Evolutionary conservation across 75 land plant species (phyloP).

Genomic region (Ceratopteris richardii): DNA sequence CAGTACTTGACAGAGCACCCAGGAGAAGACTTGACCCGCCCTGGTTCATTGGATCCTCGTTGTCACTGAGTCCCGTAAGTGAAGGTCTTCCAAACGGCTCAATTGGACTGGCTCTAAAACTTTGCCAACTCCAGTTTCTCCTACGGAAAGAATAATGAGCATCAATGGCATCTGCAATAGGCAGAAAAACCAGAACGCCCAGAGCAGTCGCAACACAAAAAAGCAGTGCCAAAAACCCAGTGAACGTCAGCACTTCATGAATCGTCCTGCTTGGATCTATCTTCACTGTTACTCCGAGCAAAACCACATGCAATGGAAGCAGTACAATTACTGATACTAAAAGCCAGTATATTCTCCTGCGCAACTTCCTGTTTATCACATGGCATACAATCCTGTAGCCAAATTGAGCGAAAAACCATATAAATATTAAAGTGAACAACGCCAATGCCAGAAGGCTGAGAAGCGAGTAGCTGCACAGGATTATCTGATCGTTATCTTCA

Average conservation of each 20-base stretch:
- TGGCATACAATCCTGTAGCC: slow-evolving; percentile 56
- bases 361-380: slow-evolving; percentile 74
- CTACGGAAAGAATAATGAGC: slow-evolving; percentile 19
- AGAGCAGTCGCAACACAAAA: slow-evolving; percentile 44
- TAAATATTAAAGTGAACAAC: slow-evolving; percentile 45
- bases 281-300: slow-evolving; percentile 81
- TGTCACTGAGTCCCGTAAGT: slow-evolving; percentile 10
- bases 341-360: slow-evolving; percentile 56
- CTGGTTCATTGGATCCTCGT: slow-evolving; percentile 13
- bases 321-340: slow-evolving; percentile 47
- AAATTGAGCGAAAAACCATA: slow-evolving; percentile 51
- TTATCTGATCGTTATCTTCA: slow-evolving; percentile 11
- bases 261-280: slow-evolving; percentile 25
- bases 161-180: slow-evolving; percentile 57
- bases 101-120: slow-evolving; percentile 7
- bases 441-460: slow-evolving; percentile 63
- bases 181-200: slow-evolving; percentile 51
- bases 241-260: slow-evolving; percentile 46
- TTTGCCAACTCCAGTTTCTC: not conserved
- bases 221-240: slow-evolving; percentile 44
- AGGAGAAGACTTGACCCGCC: not conserved
- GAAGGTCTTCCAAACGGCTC: slow-evolving; percentile 23
- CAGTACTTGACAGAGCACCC: not conserved
- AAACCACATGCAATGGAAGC: slow-evolving; percentile 59
- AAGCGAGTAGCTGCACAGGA: slow-evolving; percentile 69